Evolutionary conservation across 331 rosid species (phyloP).

Genomic region (Acacia concinna): DNA sequence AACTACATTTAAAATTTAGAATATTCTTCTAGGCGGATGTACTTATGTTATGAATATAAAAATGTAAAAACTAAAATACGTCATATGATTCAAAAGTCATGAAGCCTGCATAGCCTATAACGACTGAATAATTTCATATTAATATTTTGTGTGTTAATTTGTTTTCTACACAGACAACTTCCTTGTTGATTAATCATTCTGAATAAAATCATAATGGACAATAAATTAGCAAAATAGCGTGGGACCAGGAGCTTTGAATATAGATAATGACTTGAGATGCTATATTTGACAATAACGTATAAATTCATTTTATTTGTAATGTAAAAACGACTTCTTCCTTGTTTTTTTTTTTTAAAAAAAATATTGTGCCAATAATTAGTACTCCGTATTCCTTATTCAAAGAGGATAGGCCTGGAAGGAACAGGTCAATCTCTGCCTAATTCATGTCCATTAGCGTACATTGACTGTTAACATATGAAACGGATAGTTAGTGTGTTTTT

Average conservation of each 20-base stretch:
- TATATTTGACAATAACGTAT: not conserved
- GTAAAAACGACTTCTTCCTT: not conserved
- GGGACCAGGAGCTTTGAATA: not conserved
- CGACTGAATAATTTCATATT: not conserved
- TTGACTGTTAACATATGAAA: not conserved
- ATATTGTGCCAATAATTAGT: not conserved
- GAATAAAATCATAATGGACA: not conserved
- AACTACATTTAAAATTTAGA: not conserved
- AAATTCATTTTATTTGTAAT: not conserved
- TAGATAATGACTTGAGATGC: not conserved
- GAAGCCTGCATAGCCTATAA: not conserved
- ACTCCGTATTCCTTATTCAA: not conserved
- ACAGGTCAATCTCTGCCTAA: not conserved
- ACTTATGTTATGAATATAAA: not conserved
- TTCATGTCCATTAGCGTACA: not conserved
- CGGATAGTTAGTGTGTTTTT: not conserved
- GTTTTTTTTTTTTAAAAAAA: not conserved
- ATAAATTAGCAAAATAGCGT: not conserved
- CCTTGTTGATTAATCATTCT: not conserved
- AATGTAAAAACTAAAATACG: not conserved
- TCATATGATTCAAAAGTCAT: not conserved
- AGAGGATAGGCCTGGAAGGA: not conserved
- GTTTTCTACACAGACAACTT: not conserved
- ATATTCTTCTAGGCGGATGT: not conserved
- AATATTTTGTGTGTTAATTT: not conserved